Base-by-base conservation (phyloP, 768 basidiomycete genomes). In the Amanita muscaria region DNA sequence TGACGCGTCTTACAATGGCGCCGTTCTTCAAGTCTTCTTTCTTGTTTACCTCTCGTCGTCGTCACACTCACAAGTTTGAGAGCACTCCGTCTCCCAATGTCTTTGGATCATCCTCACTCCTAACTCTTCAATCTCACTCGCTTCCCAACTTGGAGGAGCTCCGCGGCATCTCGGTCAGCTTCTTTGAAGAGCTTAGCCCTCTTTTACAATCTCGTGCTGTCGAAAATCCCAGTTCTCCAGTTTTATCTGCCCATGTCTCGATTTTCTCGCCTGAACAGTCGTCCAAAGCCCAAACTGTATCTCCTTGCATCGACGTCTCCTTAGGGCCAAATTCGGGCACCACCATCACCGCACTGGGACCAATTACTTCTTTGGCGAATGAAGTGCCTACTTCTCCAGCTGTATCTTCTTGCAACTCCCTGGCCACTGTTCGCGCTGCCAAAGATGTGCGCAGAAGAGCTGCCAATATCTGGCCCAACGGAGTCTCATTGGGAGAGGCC, bases 1-100 rank as follows among this genome's bases (percentile, higher is more conserved):
- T n/a, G n/a, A n/a, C n/a, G n/a, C 40, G 40, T 31, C 40, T 4
- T 31, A 22, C n/a, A 12, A 42, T 42, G 41, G 31, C 41, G 41
- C 41, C 41, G 31, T 42, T 42, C 30, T 42, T 42, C 31, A 33
- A 23, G 41, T 42, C 41, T 22, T 42, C 40, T 1, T 42, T 31
- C 7, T 31, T 42, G 21, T 34, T 32, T 24, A 29, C 14, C 22
- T 31, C 29, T 31, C 31, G 21, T 14, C 30, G 5, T 5, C 27
- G 27, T 29, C 27, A 29, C 27, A 29, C 27, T 29, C 7, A 29
- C 7, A 42, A 42, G 22, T 9, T 19, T 2, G 18, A n/a, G 18
- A 22, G 23, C 4, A 14, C 30, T 29, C 15, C 30, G 4, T n/a
- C 22, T 4, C 22, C 30, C 3, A 31, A 33, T 7, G n/a, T 42